These are phyloP conservation scores for Juglanconis juglandina DNA, from an alignment of 2,329 filamentous ascomycete genomes.

Conservation along the genomic window DNA sequence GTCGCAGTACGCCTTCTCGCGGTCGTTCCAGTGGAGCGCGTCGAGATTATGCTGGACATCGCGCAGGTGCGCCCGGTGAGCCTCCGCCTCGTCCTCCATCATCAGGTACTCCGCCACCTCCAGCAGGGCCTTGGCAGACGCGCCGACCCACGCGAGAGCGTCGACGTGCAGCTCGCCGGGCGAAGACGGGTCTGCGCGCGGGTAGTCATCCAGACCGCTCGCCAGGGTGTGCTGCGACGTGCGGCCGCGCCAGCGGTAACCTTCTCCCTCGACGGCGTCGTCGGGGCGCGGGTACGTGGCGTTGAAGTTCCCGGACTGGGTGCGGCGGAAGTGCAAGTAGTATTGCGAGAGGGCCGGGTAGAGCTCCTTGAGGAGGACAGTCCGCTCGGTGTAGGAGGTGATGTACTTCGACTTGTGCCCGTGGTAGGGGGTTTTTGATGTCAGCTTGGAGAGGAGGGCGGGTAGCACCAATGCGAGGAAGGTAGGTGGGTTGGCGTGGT, in stretches of 20 bases:
- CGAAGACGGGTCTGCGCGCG: constrained; percentile 84
- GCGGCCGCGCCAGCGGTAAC: constrained; percentile 85
- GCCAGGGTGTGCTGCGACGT: constrained; percentile 79
- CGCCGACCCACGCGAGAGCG: constrained; percentile 86
- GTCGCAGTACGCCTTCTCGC: constrained; percentile 78
- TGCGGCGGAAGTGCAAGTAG: constrained; percentile 87
- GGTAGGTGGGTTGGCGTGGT: constrained; percentile 90
- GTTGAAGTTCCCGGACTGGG: constrained; percentile 79
- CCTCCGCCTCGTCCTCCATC: constrained; percentile 70
- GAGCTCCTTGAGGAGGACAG: constrained; percentile 66
- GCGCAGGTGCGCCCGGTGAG: constrained; percentile 66
- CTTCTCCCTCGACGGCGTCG: constrained; percentile 59
- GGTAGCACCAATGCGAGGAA: constrained; percentile 76
- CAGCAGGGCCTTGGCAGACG: constrained; percentile 77
- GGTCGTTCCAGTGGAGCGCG: constrained; percentile 81
- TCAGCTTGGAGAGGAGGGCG: constrained; percentile 72
- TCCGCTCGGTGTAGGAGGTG: constrained; percentile 46
- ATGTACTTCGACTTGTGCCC: constrained; percentile 43
- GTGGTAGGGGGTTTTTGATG: constrained; percentile 55
- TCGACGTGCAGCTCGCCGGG: constrained; percentile 90
- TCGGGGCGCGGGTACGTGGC: constrained; percentile 9
- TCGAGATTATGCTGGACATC: constrained; percentile 79
- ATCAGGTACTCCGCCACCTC: constrained; percentile 71
- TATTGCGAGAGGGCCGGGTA: constrained; percentile 85
- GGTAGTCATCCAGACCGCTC: constrained; percentile 89